These are phyloP conservation scores for Suillus occidentalis DNA, from an alignment of 768 basidiomycete genomes.

Conservation along the genomic window DNA sequence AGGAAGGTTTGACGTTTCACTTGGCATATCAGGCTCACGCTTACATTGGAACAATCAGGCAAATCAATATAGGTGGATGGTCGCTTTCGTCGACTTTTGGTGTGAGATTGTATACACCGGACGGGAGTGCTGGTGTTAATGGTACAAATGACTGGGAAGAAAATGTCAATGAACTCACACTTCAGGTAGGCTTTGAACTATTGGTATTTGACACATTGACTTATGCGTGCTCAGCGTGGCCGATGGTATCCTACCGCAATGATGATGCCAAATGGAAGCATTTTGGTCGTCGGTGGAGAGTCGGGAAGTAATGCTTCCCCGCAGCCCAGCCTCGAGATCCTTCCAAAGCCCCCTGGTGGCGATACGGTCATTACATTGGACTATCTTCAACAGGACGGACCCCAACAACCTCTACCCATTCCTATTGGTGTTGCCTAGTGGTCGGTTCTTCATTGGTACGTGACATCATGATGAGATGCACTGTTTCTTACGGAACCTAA, in stretches of 20 bases:
- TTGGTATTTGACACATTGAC: background rate
- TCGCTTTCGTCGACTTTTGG: constrained; percentile 71
- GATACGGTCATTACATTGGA: constrained; percentile 60
- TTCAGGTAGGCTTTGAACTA: constrained; percentile 49
- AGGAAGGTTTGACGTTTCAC: constrained; percentile 28
- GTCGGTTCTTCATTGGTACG: constrained; percentile 68
- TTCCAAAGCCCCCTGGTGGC: constrained; percentile 67
- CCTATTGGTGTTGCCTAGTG: constrained; percentile 68
- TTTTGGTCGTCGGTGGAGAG: constrained; percentile 77
- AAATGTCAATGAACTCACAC: constrained; percentile 50
- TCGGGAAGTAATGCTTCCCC: constrained; percentile 65
- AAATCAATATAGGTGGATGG: constrained; percentile 45
- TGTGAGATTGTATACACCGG: constrained; percentile 70
- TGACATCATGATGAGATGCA: background rate
- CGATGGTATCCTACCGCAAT: constrained; percentile 76
- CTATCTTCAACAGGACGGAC: constrained; percentile 68
- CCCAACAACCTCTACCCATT: constrained; percentile 84
- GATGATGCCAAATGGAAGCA: constrained; percentile 69
- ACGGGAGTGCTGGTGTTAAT: constrained; percentile 66
- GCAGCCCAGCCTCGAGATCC: constrained; percentile 68
- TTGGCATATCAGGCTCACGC: background rate
- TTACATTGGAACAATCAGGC: background rate
- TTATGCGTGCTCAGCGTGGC: constrained; percentile 41
- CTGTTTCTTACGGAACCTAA: background rate
- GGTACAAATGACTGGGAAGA: constrained; percentile 83